Evolutionary conservation across 495 filamentous ascomycete genomes (phyloP), one percentile per base, ranked within the genome.

Genomic region (Trichocladium uniseriatum): DNA sequence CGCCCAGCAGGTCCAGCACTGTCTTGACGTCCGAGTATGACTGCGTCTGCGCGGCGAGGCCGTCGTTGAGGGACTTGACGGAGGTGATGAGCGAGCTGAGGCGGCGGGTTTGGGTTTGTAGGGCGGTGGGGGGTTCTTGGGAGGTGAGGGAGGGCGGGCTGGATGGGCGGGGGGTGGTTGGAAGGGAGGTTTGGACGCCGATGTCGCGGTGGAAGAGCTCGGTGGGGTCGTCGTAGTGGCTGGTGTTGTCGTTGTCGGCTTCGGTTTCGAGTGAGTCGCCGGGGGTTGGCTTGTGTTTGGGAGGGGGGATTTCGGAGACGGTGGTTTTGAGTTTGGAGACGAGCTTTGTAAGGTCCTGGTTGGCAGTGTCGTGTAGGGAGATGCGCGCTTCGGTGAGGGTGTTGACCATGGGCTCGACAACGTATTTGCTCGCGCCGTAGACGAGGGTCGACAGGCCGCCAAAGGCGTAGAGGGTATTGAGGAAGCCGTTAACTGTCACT

Each of bases 151-250:
- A 16, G 43, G 1, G 16, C 4, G 1, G 43, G 40, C 8, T 36
- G 45, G 14, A 19, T 11, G 41, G 32, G 34, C 13, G 41, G 22
- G 63, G 66, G 29, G 45, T 58, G 31, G 63, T 54, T 9, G 76
- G 71, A 0, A 79, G 79, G 0, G 81, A 84, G 0, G 90, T 95
- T 60, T 98, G 92, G 1, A 89, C 88, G 20, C 83, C 88, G 37
- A 88, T 75, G 55, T 96, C 91, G 11, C 89, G 79, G 66, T 94
- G 87, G 73, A 91, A 98, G 51, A 95, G 79, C 62, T 94, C 87
- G 2, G 86, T 84, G 0, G 87, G 86, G 59, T 80, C 78, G 29
- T 72, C 70, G 53, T 77, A 77, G 11, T 57, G 66, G 58, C 64
- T 66, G 40, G 62, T 64, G 14, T 67, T 61, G 15, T 69, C 67